Evolutionary conservation across 2,329 filamentous ascomycete species (phyloP).

Genomic region (Clonostachys byssicola): DNA sequence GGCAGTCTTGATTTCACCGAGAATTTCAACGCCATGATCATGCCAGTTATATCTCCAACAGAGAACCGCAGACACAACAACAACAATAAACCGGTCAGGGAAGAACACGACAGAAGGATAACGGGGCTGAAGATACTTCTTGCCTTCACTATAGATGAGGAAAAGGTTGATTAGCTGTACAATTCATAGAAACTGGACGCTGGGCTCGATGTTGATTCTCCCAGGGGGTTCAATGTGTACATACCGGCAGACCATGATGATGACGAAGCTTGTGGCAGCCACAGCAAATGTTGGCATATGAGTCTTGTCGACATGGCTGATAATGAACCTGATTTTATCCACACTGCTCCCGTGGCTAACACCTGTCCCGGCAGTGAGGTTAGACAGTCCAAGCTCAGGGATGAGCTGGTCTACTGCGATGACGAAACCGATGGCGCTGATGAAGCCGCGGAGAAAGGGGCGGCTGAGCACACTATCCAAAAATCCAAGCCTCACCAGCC

Average conservation of each 20-base stretch:
- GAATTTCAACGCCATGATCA: constrained; percentile 71
- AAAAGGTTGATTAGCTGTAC: too few species aligned
- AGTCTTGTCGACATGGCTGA: constrained; percentile 58
- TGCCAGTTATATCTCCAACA: constrained; percentile 78
- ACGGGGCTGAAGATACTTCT: constrained; percentile 73
- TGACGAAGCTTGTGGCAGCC: constrained; percentile 72
- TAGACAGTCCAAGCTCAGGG: constrained; percentile 77
- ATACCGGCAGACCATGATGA: constrained; percentile 88
- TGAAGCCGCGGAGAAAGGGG: constrained; percentile 91
- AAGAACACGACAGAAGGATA: constrained; percentile 81
- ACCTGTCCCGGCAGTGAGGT: constrained; percentile 57
- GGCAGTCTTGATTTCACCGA: constrained; percentile 75
- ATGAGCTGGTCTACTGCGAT: constrained; percentile 94
- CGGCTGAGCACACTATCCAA: constrained; percentile 90
- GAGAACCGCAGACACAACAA: constrained; percentile 77
- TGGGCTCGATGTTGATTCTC: too few species aligned
- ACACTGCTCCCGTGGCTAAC: constrained; percentile 81
- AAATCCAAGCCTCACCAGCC: constrained; percentile 82
- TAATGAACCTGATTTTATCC: constrained; percentile 79
- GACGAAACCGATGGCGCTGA: constrained; percentile 93
- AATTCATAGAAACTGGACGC: too few species aligned
- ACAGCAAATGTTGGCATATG: constrained; percentile 76
- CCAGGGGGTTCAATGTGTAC: constrained; percentile 14
- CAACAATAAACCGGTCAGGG: constrained; percentile 86
- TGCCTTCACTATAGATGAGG: constrained; percentile 25